Base-by-base conservation (phyloP, 129 eudicot species). In the Logfia minima region DNA sequence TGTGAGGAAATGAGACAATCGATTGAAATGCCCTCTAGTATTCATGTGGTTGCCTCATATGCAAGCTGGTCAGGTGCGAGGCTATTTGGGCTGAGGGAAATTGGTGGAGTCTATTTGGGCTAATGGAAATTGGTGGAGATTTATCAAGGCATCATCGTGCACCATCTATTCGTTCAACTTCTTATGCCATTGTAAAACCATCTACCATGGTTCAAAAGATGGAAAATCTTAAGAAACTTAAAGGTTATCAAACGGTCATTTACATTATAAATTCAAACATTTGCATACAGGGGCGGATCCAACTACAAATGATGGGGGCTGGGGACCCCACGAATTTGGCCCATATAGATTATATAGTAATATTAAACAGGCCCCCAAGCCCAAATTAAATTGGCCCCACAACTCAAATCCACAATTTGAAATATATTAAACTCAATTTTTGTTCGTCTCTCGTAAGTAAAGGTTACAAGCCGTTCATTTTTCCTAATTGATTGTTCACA, bases 41-140 rank as follows among this genome's bases (percentile, higher is more conserved):
- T 86, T 83, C 85, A 78, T 88, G 94, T 92, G 94, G 58, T 90
- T 92, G 92, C 98, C 98, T 72, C 98, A 92, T 80, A 84, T 81
- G 85, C 74, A 75, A 56, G 96, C 96, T 75, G 95, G 88, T 82
- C 92, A 90, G 83, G 94, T 92, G 77, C 95, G 89, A 55, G 98
- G 29, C 26, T 24, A 26, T 2, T 26, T 26, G 1, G 2, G 29
- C 29, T 2, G 1, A 83, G 96, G 75, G 96, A 92, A 88, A 90
- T 90, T 73, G 92, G 94, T 61, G 98, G 95, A 72, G 98, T 94
- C 37, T 92, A 26, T 26, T 26, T 26, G 29, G 2, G 29, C 29
- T 2, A 2, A 82, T 96, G 75, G 96, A 92, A 88, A 90, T 90
- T 73, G 90, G 94, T 61, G 98, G 96, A 72, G 98, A 94, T 32